These are phyloP conservation scores for Gracilariopsis chorda DNA, from an alignment of 23 red algal genomes.

Conservation along the genomic window DNA sequence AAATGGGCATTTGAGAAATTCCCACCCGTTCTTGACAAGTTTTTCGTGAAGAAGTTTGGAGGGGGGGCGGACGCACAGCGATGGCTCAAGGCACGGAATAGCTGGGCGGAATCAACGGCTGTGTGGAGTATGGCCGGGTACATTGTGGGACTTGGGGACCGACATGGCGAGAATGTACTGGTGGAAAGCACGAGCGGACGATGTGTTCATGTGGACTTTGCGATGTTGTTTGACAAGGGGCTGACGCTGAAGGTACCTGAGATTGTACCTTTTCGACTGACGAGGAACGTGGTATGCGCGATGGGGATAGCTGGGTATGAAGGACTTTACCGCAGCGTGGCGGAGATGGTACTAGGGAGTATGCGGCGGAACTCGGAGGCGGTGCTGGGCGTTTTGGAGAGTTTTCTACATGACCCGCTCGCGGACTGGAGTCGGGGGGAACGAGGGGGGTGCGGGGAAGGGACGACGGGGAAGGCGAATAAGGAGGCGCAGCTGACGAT, in stretches of 20 bases:
- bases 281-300: slow-evolving; percentile 87
- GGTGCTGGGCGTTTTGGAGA: slow-evolving; percentile 72
- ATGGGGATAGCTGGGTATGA: slow-evolving; percentile 91
- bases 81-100: slow-evolving; percentile 75
- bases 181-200: slow-evolving; percentile 78
- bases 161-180: slow-evolving; percentile 96
- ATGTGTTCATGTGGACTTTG: slow-evolving; percentile 99
- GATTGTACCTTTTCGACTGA: slow-evolving; percentile 96
- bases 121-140: slow-evolving; percentile 96
- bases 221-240: slow-evolving; percentile 96
- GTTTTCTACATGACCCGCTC: slow-evolving; percentile 96
- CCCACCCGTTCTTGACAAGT: slow-evolving; percentile 79
- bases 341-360: slow-evolving; percentile 63
- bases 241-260: slow-evolving; percentile 88
- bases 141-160: slow-evolving; percentile 93
- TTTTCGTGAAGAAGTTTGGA: slow-evolving; percentile 77
- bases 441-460: background rate
- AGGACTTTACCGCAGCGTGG: slow-evolving; percentile 58
- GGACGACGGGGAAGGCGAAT: slow-evolving; percentile 21
- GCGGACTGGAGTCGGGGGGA: slow-evolving; percentile 76
- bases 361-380: slow-evolving; percentile 72
- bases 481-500: slow-evolving; percentile 8
- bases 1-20: slow-evolving; percentile 74
- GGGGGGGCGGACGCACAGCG: slow-evolving; percentile 25
- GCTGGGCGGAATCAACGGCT: slow-evolving; percentile 81